Evolutionary conservation across 495 filamentous ascomycete species (phyloP), one percentile per base, ranked within the genome.

Genomic region (Aspergillus taichungensis): DNA sequence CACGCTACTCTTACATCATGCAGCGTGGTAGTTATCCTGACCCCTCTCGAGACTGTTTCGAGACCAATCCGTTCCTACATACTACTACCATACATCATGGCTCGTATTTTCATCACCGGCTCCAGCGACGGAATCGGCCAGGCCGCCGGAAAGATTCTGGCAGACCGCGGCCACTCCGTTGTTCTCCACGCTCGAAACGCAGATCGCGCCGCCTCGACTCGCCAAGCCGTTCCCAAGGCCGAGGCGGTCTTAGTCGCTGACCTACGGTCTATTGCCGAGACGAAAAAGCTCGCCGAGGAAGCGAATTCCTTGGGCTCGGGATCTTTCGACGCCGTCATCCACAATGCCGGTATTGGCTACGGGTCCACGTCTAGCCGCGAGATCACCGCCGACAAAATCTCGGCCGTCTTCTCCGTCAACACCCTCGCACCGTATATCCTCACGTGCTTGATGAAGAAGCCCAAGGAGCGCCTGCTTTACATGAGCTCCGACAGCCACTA

Each of bases 31-130:
- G 1, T 24, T 24, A 24, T 24, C 18, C 18, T 24, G 18, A 24
- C 18, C 4, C 4, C 18, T 24, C 18, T 24, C 18, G 18, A 24
- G 18, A 24, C 18, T 24, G 18, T 24, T 24, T 24, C 18, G 4
- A 24, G 2, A 1, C 18, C 18, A 24, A 24, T 2, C 18, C 18
- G 18, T 24, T 24, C 4, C 18, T 24, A 24, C 18, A 24, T 24
- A 1, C 18, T 24, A 1, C 18, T 24, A 24, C 18, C 18, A 41
- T 0, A 10, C 7, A 33, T 7, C 14, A 78, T 78, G 74, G 66
- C 61, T 3, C 75, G 74, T 9, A 73, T 80, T 47, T 73, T 79
- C 57, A 76, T 80, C 37, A 80, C 76, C 47, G 77, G 76, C 47
- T 65, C 62, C 29, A 65, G 53, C 47, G 62, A 65, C 46, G 62